A percentile compares a stretch with the other conserved stretches of the same genome.
Conservation (phyloP, 1,284 basidiomycete species). For the Austroboletus novae-zelandiae region DNA sequence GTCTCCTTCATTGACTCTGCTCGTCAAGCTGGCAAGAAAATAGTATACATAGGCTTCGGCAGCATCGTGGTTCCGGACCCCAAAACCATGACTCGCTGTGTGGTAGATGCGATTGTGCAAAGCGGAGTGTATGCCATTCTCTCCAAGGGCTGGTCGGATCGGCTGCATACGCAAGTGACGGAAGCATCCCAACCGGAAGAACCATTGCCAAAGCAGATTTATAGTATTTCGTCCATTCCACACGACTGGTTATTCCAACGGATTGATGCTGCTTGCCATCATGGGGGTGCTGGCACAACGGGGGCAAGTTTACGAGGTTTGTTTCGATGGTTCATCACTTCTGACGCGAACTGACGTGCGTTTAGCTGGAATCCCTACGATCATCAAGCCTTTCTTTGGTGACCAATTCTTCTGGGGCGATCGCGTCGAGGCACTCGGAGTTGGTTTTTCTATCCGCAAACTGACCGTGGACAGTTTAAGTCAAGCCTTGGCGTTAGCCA, state of each 20-base stretch:
- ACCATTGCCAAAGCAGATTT: constrained; percentile 75
- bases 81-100: constrained; percentile 84
- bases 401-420: constrained; percentile 98
- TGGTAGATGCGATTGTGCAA: constrained; percentile 83
- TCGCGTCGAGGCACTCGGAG: constrained; percentile 89
- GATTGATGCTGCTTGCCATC: constrained; percentile 96
- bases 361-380: constrained; percentile 88
- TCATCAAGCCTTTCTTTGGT: constrained; percentile 97
- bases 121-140: constrained; percentile 89
- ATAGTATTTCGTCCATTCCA: constrained; percentile 83
- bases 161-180: constrained; percentile 67
- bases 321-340: constrained; percentile 13
- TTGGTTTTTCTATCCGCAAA: constrained; percentile 84
- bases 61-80: constrained; percentile 97
- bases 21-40: constrained; percentile 73
- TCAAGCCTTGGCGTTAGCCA: constrained; percentile 77
- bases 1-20: constrained; percentile 81
- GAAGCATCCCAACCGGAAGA: constrained; percentile 63
- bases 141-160: constrained; percentile 97
- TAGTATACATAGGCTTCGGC: constrained; percentile 99
- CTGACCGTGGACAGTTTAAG: constrained; percentile 77
- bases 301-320: constrained; percentile 88
- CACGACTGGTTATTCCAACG: constrained; percentile 96
- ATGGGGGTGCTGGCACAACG: constrained; percentile 95
- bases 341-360: background rate